phyloP scores from a whole-genome alignment of 441 rosid genomes.

The Oxalis stricta region DNA sequence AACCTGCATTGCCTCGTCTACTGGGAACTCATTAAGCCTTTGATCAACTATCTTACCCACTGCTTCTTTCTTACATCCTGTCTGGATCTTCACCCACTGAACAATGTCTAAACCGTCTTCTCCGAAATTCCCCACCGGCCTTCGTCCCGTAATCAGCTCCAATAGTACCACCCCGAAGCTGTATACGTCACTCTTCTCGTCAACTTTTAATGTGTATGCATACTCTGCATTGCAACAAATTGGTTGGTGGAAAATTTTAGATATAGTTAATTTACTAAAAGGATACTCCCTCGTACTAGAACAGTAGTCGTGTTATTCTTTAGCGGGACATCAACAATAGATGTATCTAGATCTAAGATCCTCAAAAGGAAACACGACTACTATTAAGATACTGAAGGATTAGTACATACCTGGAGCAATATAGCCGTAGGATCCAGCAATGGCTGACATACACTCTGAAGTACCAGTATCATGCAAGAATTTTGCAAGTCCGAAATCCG shows the following conservation, averaged over 20 bases:
- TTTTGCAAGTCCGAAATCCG: constrained; percentile 84
- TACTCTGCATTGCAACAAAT: constrained; percentile 31
- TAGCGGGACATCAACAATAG: too few species aligned
- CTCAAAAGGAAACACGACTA: not conserved
- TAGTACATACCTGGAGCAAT: constrained; percentile 65
- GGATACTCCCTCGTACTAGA: too few species aligned
- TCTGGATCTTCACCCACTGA: constrained; percentile 57
- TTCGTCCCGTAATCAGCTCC: constrained; percentile 63
- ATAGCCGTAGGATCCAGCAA: constrained; percentile 76
- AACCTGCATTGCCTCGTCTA: constrained; percentile 56
- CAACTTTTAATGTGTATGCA: constrained; percentile 70
- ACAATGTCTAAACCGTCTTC: constrained; percentile 85
- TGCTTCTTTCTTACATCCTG: constrained; percentile 44
- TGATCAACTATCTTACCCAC: constrained; percentile 50
- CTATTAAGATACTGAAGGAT: too few species aligned
- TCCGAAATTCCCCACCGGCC: constrained; percentile 71
- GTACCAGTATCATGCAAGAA: constrained; percentile 49
- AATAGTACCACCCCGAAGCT: constrained; percentile 76
- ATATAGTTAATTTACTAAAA: too few species aligned
- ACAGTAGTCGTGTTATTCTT: too few species aligned
- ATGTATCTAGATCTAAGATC: not conserved
- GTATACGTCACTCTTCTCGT: constrained; percentile 86
- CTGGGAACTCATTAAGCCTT: constrained; percentile 30
- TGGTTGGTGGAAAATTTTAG: not conserved
- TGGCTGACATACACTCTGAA: constrained; percentile 75